phyloP scores from a whole-genome alignment of 176 grass and related monocot species.

The Themeda triandra region DNA sequence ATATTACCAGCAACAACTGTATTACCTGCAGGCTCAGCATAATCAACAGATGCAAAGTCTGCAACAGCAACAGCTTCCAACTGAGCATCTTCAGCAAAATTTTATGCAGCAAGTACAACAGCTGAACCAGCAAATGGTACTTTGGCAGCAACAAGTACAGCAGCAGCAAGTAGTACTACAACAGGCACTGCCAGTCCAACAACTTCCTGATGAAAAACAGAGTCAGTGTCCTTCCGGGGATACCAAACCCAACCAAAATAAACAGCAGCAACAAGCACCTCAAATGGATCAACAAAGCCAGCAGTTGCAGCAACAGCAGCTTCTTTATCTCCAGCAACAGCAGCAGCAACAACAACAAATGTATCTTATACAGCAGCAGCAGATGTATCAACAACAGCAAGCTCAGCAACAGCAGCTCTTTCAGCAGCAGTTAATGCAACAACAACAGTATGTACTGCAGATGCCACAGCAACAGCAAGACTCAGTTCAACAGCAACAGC shows the following conservation, averaged over 20 bases:
- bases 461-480: conserved; percentile 24
- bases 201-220: conserved; percentile 44
- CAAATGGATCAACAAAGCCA: conserved; percentile 45
- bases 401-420: conserved; percentile 42
- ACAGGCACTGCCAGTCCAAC: conserved; percentile 34
- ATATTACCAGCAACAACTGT: conserved; percentile 90
- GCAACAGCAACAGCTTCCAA: conserved; percentile 71
- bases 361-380: conserved; percentile 66
- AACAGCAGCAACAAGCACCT: conserved; percentile 35
- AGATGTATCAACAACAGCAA: conserved; percentile 46
- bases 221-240: conserved; percentile 30
- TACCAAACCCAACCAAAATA: conserved; percentile 33
- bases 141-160: conserved; percentile 67
- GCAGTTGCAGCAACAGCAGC: conserved; percentile 64
- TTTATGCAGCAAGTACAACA: conserved; percentile 49
- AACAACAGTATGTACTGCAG: conserved; percentile 36
- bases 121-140: conserved; percentile 62
- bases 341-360: conserved; percentile 43
- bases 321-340: conserved; percentile 74
- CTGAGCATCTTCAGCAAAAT: conserved; percentile 54
- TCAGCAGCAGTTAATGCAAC: conserved; percentile 49
- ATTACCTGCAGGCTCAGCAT: conserved; percentile 72
- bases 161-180: conserved; percentile 42
- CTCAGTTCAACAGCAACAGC: conserved; percentile 38
- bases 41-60: conserved; percentile 63